Conservation (phyloP, 2,329 filamentous ascomycete species). For the Uncinocarpus reesii region DNA sequence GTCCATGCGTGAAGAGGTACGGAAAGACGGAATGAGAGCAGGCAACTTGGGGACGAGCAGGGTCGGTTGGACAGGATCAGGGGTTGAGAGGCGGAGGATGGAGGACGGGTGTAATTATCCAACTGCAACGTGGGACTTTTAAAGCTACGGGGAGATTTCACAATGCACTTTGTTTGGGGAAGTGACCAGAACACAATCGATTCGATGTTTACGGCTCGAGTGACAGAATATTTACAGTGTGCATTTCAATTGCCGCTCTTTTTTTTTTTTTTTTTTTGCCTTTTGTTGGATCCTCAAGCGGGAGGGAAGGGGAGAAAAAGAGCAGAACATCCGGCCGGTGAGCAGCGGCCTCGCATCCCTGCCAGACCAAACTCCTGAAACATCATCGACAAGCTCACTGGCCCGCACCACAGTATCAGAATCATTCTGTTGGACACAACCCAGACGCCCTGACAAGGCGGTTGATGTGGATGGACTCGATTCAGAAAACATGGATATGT, state of each 20-base stretch:
- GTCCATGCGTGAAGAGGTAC: slow-evolving; percentile 5
- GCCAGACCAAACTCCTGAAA: neutral
- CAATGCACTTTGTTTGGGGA: slow-evolving; percentile 6
- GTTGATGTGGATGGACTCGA: too few species aligned
- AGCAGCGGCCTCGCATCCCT: neutral
- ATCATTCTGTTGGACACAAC: too few species aligned
- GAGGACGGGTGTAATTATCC: neutral
- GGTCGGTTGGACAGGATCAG: neutral
- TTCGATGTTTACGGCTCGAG: too few species aligned
- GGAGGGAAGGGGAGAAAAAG: neutral
- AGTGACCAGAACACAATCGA: slow-evolving; percentile 1
- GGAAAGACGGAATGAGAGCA: neutral
- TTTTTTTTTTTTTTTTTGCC: neutral
- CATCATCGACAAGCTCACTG: neutral
- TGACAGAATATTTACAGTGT: neutral
- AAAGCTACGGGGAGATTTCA: neutral
- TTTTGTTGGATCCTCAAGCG: too few species aligned
- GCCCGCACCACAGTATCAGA: neutral
- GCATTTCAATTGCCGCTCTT: neutral
- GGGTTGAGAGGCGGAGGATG: slow-evolving; percentile 5
- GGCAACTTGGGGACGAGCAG: neutral
- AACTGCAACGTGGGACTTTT: slow-evolving; percentile 4
- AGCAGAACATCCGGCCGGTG: neutral
- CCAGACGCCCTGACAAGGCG: too few species aligned
- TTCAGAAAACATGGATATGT: too few species aligned